Base-by-base conservation (phyloP, 805 yeast genomes). In the Starmerella scarabaei region DNA sequence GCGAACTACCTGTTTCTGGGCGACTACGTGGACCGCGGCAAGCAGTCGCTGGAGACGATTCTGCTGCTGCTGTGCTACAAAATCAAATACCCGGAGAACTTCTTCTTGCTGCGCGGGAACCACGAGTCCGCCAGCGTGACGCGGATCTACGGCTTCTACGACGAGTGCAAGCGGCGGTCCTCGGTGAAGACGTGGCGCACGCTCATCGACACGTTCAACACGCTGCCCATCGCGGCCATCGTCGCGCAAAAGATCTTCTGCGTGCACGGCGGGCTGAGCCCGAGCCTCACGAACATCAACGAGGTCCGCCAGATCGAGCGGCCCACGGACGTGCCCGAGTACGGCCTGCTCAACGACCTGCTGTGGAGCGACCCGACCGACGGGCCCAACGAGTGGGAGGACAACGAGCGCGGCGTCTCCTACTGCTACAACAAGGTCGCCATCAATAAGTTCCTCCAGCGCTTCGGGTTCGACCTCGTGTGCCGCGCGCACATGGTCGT, bases 51-150 rank as follows among this genome's bases (percentile, higher is more conserved):
- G 42, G 98, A 91, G 59, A 91, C 98, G 0, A 85, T 91, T 18
- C 64, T 88, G 45, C 66, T 91, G 36, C 66, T 91, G 44, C 67
- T 91, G 38, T 86, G 96, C 61, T 91, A 84, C 65, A 91, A 91
- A 60, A 86, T 91, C 61, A 88, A 88, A 60, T 88, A 85, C 55
- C 97, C 98, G 0, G 96, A 91, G 55, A 88, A 88, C 62, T 86
- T 91, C 60, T 91, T 88, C 60, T 62, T 91, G 43, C 67, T 91
- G 32, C 68, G 98, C 51, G 98, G 98, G 17, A 91, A 91, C 61
- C 98, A 91, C 63, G 98, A 91, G 64, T 83, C 94, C 61, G 96
- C 98, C 17, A 84, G 83, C 55, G 93, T 91, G 41, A 88, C 97
- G 1, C 73, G 95, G 49, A 94, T 91, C 24, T 91, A 91, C 61